Base-by-base conservation (phyloP, 768 basidiomycete genomes). In the Daedaleopsis sinensis region DNA sequence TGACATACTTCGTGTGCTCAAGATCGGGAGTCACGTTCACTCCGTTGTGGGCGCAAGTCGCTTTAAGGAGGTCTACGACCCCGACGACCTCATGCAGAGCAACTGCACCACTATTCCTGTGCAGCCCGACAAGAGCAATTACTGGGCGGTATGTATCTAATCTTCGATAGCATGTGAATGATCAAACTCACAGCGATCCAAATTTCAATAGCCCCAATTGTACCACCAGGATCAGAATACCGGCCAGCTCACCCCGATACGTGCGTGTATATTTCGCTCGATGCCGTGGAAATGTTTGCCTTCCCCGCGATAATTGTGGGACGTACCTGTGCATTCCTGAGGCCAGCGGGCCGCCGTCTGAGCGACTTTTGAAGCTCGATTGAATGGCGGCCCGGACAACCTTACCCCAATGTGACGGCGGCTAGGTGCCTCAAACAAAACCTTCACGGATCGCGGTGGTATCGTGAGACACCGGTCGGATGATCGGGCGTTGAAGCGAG, bases 111-210 rank as follows among this genome's bases (percentile, higher is more conserved):
- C 61, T 11, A 55, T 62, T 43, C 51, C 65, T n/a, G 58, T 65
- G 18, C 65, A 65, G 47, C 19, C 53, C 2, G 69, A 70, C 61
- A 57, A 61, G 63, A 67, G 66, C 52, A 62, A 64, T 49, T 70
- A 70, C 55, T 70, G 69, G 69, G 59, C 59, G 50, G 68, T 67
- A 61, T 16, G 66, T 59, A 2, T 7, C 15, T 37, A 35, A 37
- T 39, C 5, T 3, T 18, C 46, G 2, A 11, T 4, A 23, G 38
- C 37, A 5, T 24, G 19, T 19, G 9, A 3, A n/a, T 6, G 9
- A 42, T 39, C 21, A 10, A 8, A 23, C 37, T 39, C 11, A 54
- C 23, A 2, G 21, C n/a, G 9, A 21, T 2, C 19, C 6, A 19
- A 36, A 5, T 21, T 15, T 19, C 36, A 57, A 46, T 48, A 68